Evolutionary conservation across 208 protist genomes (phyloP), one percentile per base, ranked within the genome.

Genomic region (Trypanosoma vivax): DNA sequence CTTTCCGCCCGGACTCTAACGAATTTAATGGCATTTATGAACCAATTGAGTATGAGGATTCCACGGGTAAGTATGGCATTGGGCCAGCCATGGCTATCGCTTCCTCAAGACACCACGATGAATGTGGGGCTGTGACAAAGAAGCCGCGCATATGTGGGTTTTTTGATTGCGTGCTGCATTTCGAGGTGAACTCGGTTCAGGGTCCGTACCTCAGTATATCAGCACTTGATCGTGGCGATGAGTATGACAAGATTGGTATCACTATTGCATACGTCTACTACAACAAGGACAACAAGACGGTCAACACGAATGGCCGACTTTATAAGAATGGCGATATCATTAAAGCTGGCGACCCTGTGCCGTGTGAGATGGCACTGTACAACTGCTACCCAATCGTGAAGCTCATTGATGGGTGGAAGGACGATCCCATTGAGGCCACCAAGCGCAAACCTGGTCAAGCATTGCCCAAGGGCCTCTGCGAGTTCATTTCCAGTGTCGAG

Each of bases 191-290:
- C 66, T 66, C 68, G 19, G 70, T 80, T 11, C 90, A 96, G 59
- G 90, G 90, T 18, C 90, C 90, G 19, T 93, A 92, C 60, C 72
- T 94, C n/a, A 84, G 84, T 63, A 96, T 96, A 65, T 93, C 84
- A 30, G 90, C 90, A 10, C 50, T 96, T 13, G 90, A 96, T 65
- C 83, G 90, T 47, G 90, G 83, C 7, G 90, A 96, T 34, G 84
- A 92, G 41, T 96, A 96, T 67, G 87, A 96, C 41, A 75, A 76
- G 60, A 33, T 94, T 33, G 90, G 87, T 14, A 60, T 96, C 28
- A 84, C 73, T 19, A 90, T 96, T 54, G 90, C 82, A 11, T 96
- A 96, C 63, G 59, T 96, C 39, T 96, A 90, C 60, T 83, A 86
- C 70, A 66, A 70, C 57, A 66, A 61, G 0, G 62, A 79, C 3